Evolutionary conservation across 495 filamentous ascomycete genomes (phyloP).

Genomic region (Physcia stellaris): DNA sequence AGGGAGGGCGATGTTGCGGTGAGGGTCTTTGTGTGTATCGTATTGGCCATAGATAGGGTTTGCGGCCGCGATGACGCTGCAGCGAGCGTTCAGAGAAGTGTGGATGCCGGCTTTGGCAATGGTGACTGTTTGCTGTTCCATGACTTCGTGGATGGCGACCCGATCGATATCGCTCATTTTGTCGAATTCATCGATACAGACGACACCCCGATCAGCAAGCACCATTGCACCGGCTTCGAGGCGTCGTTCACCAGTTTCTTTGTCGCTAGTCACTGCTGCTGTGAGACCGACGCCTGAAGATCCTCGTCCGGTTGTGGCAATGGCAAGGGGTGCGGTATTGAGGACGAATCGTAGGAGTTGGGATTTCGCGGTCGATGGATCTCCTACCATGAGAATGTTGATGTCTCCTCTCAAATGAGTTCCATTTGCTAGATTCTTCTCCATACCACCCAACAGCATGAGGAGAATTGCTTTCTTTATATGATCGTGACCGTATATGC

Average conservation of each 20-base stretch:
- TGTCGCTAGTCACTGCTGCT: slow-evolving; percentile 89
- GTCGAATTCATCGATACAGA: slow-evolving; percentile 99
- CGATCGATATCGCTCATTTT: slow-evolving; percentile 99
- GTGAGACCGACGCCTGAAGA: slow-evolving; percentile 98
- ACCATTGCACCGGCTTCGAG: slow-evolving; percentile 99
- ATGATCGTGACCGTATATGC: slow-evolving; percentile 93
- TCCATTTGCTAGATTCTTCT: slow-evolving; percentile 97
- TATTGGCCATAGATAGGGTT: slow-evolving; percentile 99
- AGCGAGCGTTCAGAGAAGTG: slow-evolving; percentile 92
- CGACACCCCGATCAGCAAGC: slow-evolving; percentile 88
- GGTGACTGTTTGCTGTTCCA: slow-evolving; percentile 99
- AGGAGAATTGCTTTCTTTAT: slow-evolving; percentile 97
- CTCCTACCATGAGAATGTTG: slow-evolving; percentile 98
- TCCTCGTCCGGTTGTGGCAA: slow-evolving; percentile 92
- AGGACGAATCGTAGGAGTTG: slow-evolving; percentile 94
- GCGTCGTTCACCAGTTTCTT: slow-evolving; percentile 91
- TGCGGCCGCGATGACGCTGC: slow-evolving; percentile 90
- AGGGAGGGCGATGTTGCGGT: slow-evolving; percentile 94
- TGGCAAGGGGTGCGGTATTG: slow-evolving; percentile 92
- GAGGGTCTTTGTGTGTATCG: slow-evolving; percentile 95
- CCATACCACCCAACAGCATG: slow-evolving; percentile 95
- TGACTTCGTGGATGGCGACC: slow-evolving; percentile 99
- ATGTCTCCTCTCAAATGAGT: slow-evolving; percentile 97
- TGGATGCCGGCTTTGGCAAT: slow-evolving; percentile 99
- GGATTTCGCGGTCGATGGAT: slow-evolving; percentile 97